These are phyloP conservation scores for Dendrocalamus latiflorus DNA, from an alignment of 202 grass and related monocot genomes.

Conservation along the genomic window DNA sequence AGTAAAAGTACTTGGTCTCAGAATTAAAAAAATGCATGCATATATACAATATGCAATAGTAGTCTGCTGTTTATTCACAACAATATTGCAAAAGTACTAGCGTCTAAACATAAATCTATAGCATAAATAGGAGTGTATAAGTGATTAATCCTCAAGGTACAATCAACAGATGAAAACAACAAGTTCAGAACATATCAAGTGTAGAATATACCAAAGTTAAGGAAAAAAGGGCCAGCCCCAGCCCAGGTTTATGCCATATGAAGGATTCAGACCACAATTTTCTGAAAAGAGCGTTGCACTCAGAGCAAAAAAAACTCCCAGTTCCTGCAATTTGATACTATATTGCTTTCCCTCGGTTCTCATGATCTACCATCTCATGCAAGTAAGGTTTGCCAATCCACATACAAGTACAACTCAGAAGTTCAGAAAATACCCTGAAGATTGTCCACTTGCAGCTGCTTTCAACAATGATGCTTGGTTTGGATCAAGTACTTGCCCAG, in stretches of 20 bases:
- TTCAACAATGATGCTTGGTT: conserved; percentile 76
- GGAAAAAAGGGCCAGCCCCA: neutral
- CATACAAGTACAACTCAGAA: conserved; percentile 16
- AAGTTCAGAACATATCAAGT: neutral
- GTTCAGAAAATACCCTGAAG: conserved; percentile 62
- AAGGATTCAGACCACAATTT: neutral
- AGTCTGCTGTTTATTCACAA: neutral
- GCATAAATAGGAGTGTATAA: neutral
- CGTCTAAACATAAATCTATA: neutral
- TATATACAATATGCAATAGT: neutral
- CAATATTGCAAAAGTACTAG: neutral
- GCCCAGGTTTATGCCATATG: neutral
- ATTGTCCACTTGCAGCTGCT: conserved; percentile 69
- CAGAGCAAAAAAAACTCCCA: neutral
- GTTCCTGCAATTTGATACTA: neutral
- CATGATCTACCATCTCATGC: neutral
- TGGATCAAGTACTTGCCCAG: conserved; percentile 69
- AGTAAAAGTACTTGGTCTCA: neutral
- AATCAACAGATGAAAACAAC: neutral
- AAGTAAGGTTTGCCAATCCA: conserved; percentile 7
- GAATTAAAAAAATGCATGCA: neutral
- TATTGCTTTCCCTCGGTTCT: neutral
- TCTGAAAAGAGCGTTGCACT: neutral
- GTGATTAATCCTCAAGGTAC: neutral
- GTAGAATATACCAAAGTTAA: neutral